These are phyloP conservation scores for Marasmius sp. DNA, from an alignment of 1,284 basidiomycete genomes.

Conservation along the genomic window DNA sequence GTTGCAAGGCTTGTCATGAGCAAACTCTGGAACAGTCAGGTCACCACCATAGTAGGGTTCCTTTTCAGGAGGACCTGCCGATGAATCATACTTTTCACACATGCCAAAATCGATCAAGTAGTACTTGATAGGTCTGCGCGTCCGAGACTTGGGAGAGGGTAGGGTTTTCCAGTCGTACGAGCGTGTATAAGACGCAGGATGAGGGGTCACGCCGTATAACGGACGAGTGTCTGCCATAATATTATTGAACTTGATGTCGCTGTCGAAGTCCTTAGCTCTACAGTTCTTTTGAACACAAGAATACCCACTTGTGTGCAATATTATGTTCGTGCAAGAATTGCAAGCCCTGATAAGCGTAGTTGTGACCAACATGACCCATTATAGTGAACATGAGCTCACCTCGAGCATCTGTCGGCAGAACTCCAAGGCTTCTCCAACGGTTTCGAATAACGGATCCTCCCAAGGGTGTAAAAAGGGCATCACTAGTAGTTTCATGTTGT, in stretches of 20 bases:
- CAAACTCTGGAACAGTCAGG: not conserved
- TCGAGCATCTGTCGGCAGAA: slow-evolving; percentile 36
- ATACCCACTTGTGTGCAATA: slow-evolving; percentile 2
- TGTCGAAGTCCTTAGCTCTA: not conserved
- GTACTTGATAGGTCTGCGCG: not conserved
- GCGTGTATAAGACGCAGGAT: not conserved
- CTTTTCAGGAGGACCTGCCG: not conserved
- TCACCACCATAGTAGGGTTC: not conserved
- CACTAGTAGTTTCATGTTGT: not conserved
- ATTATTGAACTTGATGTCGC: slow-evolving; percentile 1
- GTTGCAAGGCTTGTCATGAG: not conserved
- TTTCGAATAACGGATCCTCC: slow-evolving; percentile 24
- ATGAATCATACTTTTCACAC: not conserved
- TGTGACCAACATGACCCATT: not conserved
- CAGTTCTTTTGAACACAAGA: too few relatives aligned
- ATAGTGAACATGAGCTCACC: slow-evolving; percentile 18
- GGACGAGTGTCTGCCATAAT: not conserved
- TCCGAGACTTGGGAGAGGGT: not conserved
- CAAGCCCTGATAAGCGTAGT: not conserved
- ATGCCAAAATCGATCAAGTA: slow-evolving; percentile 1
- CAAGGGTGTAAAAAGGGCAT: slow-evolving; percentile 22
- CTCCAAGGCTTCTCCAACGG: slow-evolving; percentile 32
- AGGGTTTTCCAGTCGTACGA: not conserved
- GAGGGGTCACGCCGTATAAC: not conserved
- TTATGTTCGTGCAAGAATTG: not conserved